Evolutionary conservation across 495 filamentous ascomycete species (phyloP).

Genomic region (Glarea lozoyensis): DNA sequence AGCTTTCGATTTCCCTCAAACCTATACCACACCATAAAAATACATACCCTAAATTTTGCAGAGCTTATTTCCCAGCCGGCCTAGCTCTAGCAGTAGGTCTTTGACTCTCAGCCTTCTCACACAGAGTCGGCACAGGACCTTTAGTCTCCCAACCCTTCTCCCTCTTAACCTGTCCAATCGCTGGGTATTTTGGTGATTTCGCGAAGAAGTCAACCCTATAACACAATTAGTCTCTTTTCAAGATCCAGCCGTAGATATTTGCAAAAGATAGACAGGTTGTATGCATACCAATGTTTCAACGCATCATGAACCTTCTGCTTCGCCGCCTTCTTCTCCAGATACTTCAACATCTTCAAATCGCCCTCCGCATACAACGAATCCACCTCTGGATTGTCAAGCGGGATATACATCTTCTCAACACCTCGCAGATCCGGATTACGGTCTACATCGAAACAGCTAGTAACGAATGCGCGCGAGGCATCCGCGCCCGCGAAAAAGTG

Average conservation of each 20-base stretch:
- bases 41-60: too few relatives aligned
- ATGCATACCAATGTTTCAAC: slow-evolving; percentile 49
- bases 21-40: too few relatives aligned
- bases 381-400: slow-evolving; percentile 55
- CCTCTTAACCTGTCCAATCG: slow-evolving; percentile 55
- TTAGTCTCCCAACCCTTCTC: slow-evolving; percentile 37
- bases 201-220: slow-evolving; percentile 58
- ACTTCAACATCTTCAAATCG: slow-evolving; percentile 47
- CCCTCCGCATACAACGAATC: slow-evolving; percentile 36
- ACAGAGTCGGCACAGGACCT: slow-evolving; percentile 33
- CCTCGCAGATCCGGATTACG: slow-evolving; percentile 73
- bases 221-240: not conserved
- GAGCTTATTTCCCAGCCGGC: slow-evolving; percentile 24
- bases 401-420: slow-evolving; percentile 82
- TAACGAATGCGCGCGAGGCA: slow-evolving; percentile 86
- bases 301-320: slow-evolving; percentile 43
- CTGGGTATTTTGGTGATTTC: slow-evolving; percentile 64
- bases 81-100: slow-evolving; percentile 28
- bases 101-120: slow-evolving; percentile 33
- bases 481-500: slow-evolving; percentile 80
- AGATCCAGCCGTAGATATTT: not conserved
- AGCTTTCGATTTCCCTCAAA: too few relatives aligned
- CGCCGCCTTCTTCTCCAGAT: slow-evolving; percentile 42
- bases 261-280: not conserved
- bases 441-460: slow-evolving; percentile 89